Base-by-base conservation (phyloP, 768 basidiomycete species). In the Filobasidium wieringae region DNA sequence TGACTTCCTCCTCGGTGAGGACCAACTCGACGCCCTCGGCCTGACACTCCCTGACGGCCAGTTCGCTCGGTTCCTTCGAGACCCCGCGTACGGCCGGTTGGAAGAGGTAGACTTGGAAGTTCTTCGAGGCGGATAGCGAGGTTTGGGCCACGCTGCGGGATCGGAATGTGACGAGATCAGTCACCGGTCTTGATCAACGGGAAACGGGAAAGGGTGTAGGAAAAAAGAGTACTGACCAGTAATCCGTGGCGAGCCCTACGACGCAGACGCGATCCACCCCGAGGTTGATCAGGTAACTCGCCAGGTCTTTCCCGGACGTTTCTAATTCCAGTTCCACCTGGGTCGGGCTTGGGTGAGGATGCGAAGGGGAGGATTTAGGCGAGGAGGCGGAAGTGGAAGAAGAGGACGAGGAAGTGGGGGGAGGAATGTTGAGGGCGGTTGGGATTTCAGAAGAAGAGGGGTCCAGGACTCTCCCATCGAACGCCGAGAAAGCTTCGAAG, bases 31-130 rank as follows among this genome's bases (percentile, higher is more conserved):
- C 51, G 0, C 57, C 57, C 31, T 11, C 37, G 7, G 32, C 40
- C 51, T 32, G 8, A 36, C 50, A 40, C 31, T 27, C 32, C 30
- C 14, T 30, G 51, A 58, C 26, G 27, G 60, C 64, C 32, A 43
- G 40, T 7, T 57, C 30, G 19, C 49, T 50, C 31, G 59, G 52
- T 4, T 43, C 62, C n/a, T 33, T 19, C 8, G 49, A 52, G 36
- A 66, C 64, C 1, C 65, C 68, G 36, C 66, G 29, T 6, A 64
- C 52, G 11, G 59, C 63, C 2, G 66, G 64, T 3, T 53, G 63
- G 11, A 65, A 36, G 1, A 69, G 17, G 43, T 47, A 47, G 19
- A 47, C 43, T 19, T 19, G 39, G 30, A 58, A 67, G 0, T 60
- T 61, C 22, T 60, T 62, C 26, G 57, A 67, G 37, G 40, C 12